Percentiles rank a stretch among this genome's conserved stretches.
Evolutionary conservation across 1,284 basidiomycete species (phyloP).

Genomic region (Uromyces viciae-fabae): DNA sequence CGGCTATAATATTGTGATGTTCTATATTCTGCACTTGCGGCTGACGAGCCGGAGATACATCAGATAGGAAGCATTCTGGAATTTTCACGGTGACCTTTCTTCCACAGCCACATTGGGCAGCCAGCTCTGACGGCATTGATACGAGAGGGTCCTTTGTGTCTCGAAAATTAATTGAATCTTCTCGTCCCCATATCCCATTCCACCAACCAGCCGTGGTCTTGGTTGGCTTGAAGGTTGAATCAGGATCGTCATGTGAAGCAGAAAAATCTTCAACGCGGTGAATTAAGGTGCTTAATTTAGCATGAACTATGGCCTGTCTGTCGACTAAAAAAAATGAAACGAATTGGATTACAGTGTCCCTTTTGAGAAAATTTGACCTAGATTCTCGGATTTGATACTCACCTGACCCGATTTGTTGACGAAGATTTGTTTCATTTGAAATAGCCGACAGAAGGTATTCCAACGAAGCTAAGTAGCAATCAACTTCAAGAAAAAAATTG

Average conservation of each 20-base stretch:
- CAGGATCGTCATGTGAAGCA: background rate
- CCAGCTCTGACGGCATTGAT: constrained; percentile 6
- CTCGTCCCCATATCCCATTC: constrained; percentile 12
- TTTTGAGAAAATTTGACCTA: too few relatives aligned
- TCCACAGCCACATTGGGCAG: constrained; percentile 25
- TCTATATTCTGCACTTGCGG: background rate
- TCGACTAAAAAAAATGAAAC: too few relatives aligned
- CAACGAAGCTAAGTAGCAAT: constrained; percentile 29
- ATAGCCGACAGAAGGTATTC: constrained; percentile 34
- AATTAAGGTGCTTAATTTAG: constrained; percentile 9
- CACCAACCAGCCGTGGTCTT: background rate
- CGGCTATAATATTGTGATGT: background rate
- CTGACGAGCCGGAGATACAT: background rate
- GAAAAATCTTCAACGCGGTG: constrained; percentile 19
- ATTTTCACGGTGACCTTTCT: constrained; percentile 24
- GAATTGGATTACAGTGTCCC: too few relatives aligned
- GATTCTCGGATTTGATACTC: too few relatives aligned
- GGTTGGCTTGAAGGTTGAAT: background rate
- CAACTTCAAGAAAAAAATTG: too few relatives aligned
- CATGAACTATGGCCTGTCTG: constrained; percentile 14
- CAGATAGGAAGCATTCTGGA: constrained; percentile 5
- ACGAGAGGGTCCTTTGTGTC: background rate
- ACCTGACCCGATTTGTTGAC: constrained; percentile 27
- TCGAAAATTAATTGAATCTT: background rate
- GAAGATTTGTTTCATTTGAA: background rate